Conservation (phyloP, 2,329 filamentous ascomycete species). For the Alternaria novae-zelandiae region DNA sequence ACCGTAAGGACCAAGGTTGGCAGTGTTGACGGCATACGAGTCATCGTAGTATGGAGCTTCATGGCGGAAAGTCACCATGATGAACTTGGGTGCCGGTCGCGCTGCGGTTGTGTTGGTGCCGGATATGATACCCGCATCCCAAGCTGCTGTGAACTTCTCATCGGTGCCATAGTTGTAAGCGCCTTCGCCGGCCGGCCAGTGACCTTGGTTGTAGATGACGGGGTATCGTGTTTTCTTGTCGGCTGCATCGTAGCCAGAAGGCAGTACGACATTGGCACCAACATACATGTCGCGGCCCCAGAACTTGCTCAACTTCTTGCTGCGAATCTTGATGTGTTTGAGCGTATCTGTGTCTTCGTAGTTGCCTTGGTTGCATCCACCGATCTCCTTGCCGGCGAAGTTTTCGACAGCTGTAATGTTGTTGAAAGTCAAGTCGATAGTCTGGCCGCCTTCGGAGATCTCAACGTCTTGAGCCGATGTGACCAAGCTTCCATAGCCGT, state of each 20-base stretch:
- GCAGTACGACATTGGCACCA: slow-evolving; percentile 47
- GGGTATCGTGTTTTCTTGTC: slow-evolving; percentile 43
- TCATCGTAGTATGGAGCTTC: slow-evolving; percentile 49
- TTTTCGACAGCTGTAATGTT: slow-evolving; percentile 29
- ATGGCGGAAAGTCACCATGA: slow-evolving; percentile 48
- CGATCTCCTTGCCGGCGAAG: slow-evolving; percentile 45
- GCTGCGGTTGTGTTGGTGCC: slow-evolving; percentile 29
- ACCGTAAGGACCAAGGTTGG: slow-evolving; percentile 49
- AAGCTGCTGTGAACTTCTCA: slow-evolving; percentile 29
- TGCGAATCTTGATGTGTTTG: slow-evolving; percentile 49
- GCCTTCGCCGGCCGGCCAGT: slow-evolving; percentile 38
- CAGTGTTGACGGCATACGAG: slow-evolving; percentile 49
- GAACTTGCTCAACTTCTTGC: slow-evolving; percentile 44
- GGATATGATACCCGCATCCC: slow-evolving; percentile 42
- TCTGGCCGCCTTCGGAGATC: slow-evolving; percentile 37
- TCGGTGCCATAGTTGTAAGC: slow-evolving; percentile 28
- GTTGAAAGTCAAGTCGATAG: slow-evolving; percentile 40
- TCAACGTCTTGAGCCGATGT: slow-evolving; percentile 32
- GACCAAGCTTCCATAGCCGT: slow-evolving; percentile 40
- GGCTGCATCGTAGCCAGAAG: slow-evolving; percentile 41
- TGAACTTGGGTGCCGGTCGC: slow-evolving; percentile 45
- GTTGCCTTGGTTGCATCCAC: slow-evolving; percentile 49
- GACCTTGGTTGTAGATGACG: slow-evolving; percentile 45
- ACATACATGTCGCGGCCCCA: slow-evolving; percentile 47
- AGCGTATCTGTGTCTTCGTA: slow-evolving; percentile 43